Base-by-base conservation (phyloP, 2,329 filamentous ascomycete species). In the Fusarium ramigenum region DNA sequence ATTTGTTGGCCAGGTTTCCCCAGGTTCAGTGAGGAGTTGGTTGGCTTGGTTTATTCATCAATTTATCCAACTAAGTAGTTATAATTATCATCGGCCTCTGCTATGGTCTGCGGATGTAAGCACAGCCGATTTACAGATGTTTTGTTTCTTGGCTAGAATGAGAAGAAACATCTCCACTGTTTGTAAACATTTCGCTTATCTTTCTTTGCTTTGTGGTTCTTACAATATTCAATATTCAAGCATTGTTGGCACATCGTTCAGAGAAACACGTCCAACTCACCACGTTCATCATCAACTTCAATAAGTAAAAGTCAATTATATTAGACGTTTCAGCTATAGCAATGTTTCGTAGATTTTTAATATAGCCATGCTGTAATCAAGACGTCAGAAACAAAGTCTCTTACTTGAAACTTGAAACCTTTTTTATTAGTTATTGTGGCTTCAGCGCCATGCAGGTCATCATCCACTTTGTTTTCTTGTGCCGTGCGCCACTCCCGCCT, bases 401-500 rank as follows among this genome's bases (percentile, higher is more conserved):
- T 28, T 7, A n/a, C 16, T 44, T 36, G 15, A 61, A 50, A 43
- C 54, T 58, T 28, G 54, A 50, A 50, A 23, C 56, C 28, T 25
- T 34, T 53, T 53, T 47, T 15, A 32, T 56, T 56, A 37, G 37
- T 39, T 66, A 37, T 43, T 39, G 70, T 64, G 67, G 71, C 70
- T 73, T 57, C 30, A 68, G 4, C 44, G 40, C 61, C 66, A 44
- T 44, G 50, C 28, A 64, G 62, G 30, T 34, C 54, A 47, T 56
- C 63, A 28, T 62, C 60, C 63, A 60, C 54, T 47, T 44, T 37
- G 39, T 63, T 39, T 32, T 32, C 6, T 8, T 30, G 19, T 42
- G 32, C 23, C 49, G 36, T 44, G 43, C 63, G 71, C 67, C 71
- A 74, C 71, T 72, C 71, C 71, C 71, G 71, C 56, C 21, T 47